Base-by-base conservation (phyloP, 148 eudicot genomes). In the Hydrangea macrophylla region DNA sequence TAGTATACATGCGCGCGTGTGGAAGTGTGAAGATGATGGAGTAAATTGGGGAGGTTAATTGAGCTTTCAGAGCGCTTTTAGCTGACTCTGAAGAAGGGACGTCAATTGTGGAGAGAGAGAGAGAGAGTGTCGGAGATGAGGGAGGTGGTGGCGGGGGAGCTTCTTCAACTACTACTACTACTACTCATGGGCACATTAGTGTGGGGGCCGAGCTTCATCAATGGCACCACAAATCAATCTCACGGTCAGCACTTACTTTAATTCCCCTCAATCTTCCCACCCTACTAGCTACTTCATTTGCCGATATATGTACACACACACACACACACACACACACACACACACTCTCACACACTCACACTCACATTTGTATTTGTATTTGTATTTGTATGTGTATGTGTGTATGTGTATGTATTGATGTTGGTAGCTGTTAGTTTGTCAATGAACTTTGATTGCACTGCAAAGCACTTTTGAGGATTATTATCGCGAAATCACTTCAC, bases 211-310 rank as follows among this genome's bases (percentile, higher is more conserved):
- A 69, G 70, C 83, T 79, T 23, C 55, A 64, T 71, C 62, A 76
- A 77, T 79, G 97, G 71, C 30, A 85, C 73, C 40, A 91, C 97
- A 78, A 83, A 91, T 91, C 83, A 74, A 82, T 56, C 71, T 9
- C 92, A 91, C 73, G 90, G 92, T 88, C n/a, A 65, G 83, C 44
- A 17, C 39, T 72, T 22, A 48, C 32, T 55, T 13, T 15, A n/a
- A n/a, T 10, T 60, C 23, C 23, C 3, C 66, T 33, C 24, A 20
- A 24, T 51, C 53, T 50, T 37, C 23, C 28, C 33, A 33, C 13
- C 36, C 26, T 32, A 31, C 62, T 11, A 18, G 10, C 5, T 2
- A 59, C 42, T 59, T 33, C 3, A 57, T 18, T 5, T 5, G 22
- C n/a, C 31, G 18, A 2, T 20, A n/a, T 17, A 15, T 32, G 10